phyloP scores from a whole-genome alignment of 202 grass and related monocot genomes.

The Schoenoplectus tabernaemontani region DNA sequence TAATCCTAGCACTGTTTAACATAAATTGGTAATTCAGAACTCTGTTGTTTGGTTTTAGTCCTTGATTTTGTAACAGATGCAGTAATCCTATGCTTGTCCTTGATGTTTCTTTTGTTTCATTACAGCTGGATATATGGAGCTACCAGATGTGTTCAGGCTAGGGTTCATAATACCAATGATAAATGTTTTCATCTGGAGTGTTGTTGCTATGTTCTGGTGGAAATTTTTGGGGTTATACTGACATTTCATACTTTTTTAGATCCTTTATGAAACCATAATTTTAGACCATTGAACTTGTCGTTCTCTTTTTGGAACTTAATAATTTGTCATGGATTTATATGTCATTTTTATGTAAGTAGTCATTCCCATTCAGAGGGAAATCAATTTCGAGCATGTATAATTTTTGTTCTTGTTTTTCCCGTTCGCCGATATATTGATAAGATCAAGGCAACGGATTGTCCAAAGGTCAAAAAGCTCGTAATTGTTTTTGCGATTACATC shows the following conservation, averaged over 20 bases:
- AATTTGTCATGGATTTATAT: neutral
- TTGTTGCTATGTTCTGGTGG: constrained; percentile 75
- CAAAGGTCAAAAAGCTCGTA: too few relatives aligned
- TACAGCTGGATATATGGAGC: constrained; percentile 72
- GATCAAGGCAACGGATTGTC: too few relatives aligned
- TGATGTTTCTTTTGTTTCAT: constrained; percentile 25
- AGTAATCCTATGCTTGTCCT: neutral
- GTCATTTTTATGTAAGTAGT: neutral
- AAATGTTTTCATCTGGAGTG: constrained; percentile 64
- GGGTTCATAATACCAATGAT: constrained; percentile 51
- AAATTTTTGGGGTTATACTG: constrained; percentile 87
- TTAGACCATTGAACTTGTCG: neutral
- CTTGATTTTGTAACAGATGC: neutral
- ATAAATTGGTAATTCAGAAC: constrained; percentile 8
- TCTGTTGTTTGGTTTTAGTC: neutral
- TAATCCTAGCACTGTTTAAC: neutral
- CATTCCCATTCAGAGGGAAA: neutral
- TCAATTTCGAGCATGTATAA: neutral
- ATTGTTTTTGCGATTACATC: too few relatives aligned
- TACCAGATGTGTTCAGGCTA: constrained; percentile 77
- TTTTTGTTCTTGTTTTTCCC: neutral
- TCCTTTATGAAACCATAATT: neutral
- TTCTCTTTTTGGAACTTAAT: neutral
- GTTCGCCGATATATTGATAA: neutral
- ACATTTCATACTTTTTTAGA: constrained; percentile 6